Percentiles rank a stretch among this genome's conserved stretches.
Conservation (phyloP, 495 filamentous ascomycete species). For the Trichoderma reesei region DNA sequence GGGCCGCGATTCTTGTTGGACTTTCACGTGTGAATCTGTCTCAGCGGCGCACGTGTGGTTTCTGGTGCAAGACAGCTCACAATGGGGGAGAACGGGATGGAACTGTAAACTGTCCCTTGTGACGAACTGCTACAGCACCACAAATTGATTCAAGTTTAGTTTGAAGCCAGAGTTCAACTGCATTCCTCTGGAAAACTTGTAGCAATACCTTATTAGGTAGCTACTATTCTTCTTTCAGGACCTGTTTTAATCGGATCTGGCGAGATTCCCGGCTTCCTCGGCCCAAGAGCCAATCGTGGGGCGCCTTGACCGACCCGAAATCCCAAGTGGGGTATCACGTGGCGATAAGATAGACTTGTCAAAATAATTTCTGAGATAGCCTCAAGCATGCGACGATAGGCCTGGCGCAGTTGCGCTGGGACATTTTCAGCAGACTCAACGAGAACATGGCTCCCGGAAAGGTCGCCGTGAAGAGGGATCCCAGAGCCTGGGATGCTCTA, state of each 20-base stretch:
- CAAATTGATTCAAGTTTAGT: too few relatives aligned
- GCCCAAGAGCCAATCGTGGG: neutral
- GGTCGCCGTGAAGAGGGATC: constrained; percentile 29
- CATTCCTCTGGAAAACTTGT: too few relatives aligned
- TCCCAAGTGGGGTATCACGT: neutral
- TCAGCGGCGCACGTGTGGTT: neutral
- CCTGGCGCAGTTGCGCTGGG: neutral
- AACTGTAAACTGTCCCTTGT: too few relatives aligned
- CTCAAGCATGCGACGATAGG: neutral
- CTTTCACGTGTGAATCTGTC: constrained; percentile 3
- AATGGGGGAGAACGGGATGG: too few relatives aligned
- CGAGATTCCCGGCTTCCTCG: too few relatives aligned
- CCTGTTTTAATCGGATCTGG: too few relatives aligned
- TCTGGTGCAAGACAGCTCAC: too few relatives aligned
- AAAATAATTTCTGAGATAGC: constrained; percentile 6
- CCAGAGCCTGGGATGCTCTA: constrained; percentile 69
- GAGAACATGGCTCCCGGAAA: constrained; percentile 28
- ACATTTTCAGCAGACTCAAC: neutral
- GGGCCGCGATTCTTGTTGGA: constrained; percentile 4
- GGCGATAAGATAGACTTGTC: neutral
- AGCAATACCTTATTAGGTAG: too few relatives aligned
- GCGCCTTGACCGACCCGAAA: neutral
- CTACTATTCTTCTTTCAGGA: too few relatives aligned
- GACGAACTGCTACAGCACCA: too few relatives aligned
- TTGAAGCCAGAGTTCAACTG: too few relatives aligned